These are phyloP conservation scores for Flaveria trinervia DNA, from an alignment of 129 eudicot genomes.

Conservation along the genomic window DNA sequence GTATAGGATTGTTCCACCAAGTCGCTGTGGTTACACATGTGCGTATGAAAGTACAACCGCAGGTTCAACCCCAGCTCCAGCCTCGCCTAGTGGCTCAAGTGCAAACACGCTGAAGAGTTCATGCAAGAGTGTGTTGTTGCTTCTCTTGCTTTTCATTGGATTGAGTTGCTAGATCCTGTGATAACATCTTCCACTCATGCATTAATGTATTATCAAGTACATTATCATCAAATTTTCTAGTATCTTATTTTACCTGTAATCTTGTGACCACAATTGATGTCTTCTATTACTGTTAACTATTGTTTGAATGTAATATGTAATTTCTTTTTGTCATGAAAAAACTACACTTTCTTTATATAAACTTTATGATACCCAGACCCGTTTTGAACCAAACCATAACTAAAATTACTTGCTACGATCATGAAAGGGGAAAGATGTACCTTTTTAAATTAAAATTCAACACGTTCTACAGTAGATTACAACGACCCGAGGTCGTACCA, in stretches of 20 bases:
- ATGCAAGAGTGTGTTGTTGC: slow-evolving; percentile 30
- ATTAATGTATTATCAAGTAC: slow-evolving; percentile 4
- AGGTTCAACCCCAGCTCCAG: slow-evolving; percentile 27
- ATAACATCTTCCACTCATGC: background rate
- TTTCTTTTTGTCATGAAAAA: background rate
- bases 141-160: slow-evolving; percentile 37
- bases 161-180: slow-evolving; percentile 19
- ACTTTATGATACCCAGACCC: background rate
- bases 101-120: slow-evolving; percentile 36
- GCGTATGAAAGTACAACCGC: slow-evolving; percentile 44
- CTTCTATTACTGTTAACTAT: background rate
- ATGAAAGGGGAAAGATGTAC: slow-evolving; percentile 19
- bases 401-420: background rate
- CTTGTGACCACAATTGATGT: background rate
- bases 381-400: background rate
- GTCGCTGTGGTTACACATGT: slow-evolving; percentile 69
- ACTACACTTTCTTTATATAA: too few relatives aligned
- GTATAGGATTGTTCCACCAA: slow-evolving; percentile 74
- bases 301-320: background rate
- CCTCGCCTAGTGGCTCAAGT: slow-evolving; percentile 42
- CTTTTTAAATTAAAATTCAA: slow-evolving; percentile 6
- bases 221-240: background rate
- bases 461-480: slow-evolving; percentile 37
- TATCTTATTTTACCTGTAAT: background rate
- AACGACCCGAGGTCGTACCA: slow-evolving; percentile 26